Evolutionary conservation across 2,329 filamentous ascomycete genomes (phyloP).

Genomic region (Aspergillus sp.): DNA sequence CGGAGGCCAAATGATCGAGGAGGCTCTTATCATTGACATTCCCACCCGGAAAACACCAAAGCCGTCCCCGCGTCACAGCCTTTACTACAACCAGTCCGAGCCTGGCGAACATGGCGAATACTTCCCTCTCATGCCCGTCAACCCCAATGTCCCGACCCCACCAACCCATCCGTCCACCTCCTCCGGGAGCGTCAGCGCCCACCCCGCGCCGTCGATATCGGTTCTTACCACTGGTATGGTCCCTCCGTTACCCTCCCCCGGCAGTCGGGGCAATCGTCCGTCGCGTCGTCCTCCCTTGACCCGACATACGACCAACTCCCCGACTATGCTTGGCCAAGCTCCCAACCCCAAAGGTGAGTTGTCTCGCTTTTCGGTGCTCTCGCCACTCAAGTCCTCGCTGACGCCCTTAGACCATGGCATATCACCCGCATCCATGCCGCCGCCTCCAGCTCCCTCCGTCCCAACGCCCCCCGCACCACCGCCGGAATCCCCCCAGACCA

Average conservation of each 20-base stretch:
- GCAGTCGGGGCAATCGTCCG: slow-evolving; percentile 58
- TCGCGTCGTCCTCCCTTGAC: slow-evolving; percentile 59
- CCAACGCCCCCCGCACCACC: slow-evolving; percentile 34
- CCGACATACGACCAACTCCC: slow-evolving; percentile 77
- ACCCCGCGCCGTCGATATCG: slow-evolving; percentile 67
- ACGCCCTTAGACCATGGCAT: slow-evolving; percentile 23
- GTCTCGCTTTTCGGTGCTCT: slow-evolving; percentile 19
- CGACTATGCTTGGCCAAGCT: slow-evolving; percentile 61
- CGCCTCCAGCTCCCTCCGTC: slow-evolving; percentile 27
- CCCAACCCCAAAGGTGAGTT: slow-evolving; percentile 43
- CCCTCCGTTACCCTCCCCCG: slow-evolving; percentile 78
- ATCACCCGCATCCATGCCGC: slow-evolving; percentile 25
- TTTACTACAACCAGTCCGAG: slow-evolving; percentile 55
- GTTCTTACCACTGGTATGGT: slow-evolving; percentile 78
- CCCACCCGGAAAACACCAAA: slow-evolving; percentile 74
- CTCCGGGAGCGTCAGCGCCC: slow-evolving; percentile 40
- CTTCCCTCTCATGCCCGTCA: slow-evolving; percentile 69
- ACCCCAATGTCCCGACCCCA: slow-evolving; percentile 37
- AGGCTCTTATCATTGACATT: slow-evolving; percentile 88
- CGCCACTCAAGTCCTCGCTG: background rate
- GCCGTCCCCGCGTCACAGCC: slow-evolving; percentile 65
- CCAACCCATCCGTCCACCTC: slow-evolving; percentile 43
- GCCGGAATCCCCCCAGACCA: slow-evolving; percentile 38
- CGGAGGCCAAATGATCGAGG: slow-evolving; percentile 80
- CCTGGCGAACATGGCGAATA: slow-evolving; percentile 76